Evolutionary conservation across 1,284 basidiomycete genomes (phyloP).

Genomic region (Naganishia cerealis): DNA sequence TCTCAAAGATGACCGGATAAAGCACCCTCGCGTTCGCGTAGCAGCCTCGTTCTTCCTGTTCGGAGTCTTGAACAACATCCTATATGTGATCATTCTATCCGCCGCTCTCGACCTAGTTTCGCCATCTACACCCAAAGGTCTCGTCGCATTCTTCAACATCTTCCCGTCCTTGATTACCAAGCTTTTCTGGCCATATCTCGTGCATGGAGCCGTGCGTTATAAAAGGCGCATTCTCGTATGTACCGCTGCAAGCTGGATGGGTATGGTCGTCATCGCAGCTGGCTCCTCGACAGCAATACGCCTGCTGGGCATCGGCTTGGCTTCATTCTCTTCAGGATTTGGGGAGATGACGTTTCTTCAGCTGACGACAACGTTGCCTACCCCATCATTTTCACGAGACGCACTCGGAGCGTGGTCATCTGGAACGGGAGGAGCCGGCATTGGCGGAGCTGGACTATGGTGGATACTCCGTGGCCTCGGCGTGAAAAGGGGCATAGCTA

Average conservation of each 20-base stretch:
- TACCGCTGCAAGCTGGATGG: conserved; percentile 68
- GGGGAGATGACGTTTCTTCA: conserved; percentile 95
- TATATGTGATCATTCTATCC: conserved; percentile 93
- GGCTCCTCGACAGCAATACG: conserved; percentile 70
- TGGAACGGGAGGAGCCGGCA: conserved; percentile 90
- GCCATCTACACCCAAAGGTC: conserved; percentile 77
- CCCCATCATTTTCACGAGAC: conserved; percentile 57
- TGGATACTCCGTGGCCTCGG: conserved; percentile 87
- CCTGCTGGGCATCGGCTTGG: conserved; percentile 80
- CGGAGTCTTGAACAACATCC: conserved; percentile 57
- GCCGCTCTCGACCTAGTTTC: conserved; percentile 93
- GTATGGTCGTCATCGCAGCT: conserved; percentile 82
- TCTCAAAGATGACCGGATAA: background rate
- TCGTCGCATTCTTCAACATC: conserved; percentile 89
- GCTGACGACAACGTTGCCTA: conserved; percentile 70
- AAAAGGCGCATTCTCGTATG: conserved; percentile 72
- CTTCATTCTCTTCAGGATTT: conserved; percentile 86
- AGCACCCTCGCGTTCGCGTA: conserved; percentile 36
- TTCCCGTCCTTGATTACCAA: conserved; percentile 73
- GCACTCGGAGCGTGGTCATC: conserved; percentile 74
- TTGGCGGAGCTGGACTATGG: conserved; percentile 90
- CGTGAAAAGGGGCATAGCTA: conserved; percentile 75
- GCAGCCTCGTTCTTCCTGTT: conserved; percentile 50
- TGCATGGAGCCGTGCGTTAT: conserved; percentile 79
- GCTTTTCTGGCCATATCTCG: conserved; percentile 86